These are phyloP conservation scores for Arachnopeziza araneosa DNA, from an alignment of 2,329 filamentous ascomycete species.

Conservation along the genomic window DNA sequence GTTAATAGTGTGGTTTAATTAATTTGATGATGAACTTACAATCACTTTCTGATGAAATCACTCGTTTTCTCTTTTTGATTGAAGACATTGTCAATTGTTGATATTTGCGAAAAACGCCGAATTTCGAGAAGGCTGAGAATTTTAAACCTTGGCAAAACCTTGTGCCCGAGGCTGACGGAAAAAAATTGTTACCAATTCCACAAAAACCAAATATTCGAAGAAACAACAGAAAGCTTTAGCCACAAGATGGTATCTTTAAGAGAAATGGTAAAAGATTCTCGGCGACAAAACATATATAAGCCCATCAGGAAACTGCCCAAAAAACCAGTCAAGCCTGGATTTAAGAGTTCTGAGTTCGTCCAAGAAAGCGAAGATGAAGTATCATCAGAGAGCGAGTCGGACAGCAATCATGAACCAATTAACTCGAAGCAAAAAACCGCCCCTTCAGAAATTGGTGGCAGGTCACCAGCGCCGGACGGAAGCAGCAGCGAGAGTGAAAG, in stretches of 20 bases:
- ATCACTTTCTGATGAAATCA: constrained; percentile 29
- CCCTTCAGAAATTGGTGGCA: constrained; percentile 21
- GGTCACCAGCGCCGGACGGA: constrained; percentile 12
- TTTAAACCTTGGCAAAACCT: not conserved
- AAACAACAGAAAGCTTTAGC: not conserved
- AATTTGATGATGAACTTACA: constrained; percentile 27
- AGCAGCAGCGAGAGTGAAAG: constrained; percentile 25
- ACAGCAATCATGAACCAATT: constrained; percentile 20
- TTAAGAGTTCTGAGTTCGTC: constrained; percentile 27
- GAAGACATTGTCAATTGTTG: constrained; percentile 23
- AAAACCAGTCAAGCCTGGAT: constrained; percentile 7
- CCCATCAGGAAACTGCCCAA: not conserved
- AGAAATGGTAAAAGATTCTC: constrained; percentile 12
- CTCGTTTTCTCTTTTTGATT: constrained; percentile 40
- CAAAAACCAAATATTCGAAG: not conserved
- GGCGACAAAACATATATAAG: constrained; percentile 6
- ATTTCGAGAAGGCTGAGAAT: not conserved
- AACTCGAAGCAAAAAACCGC: constrained; percentile 11
- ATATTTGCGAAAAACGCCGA: not conserved
- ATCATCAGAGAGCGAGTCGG: constrained; percentile 13
- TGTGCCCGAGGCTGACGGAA: not conserved
- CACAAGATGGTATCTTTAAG: constrained; percentile 15
- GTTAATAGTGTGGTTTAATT: constrained; percentile 12
- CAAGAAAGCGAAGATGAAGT: constrained; percentile 24
- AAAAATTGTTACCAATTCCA: not conserved